These are phyloP conservation scores for Citrus trifoliata DNA, from an alignment of 345 rosid species.

Conservation along the genomic window DNA sequence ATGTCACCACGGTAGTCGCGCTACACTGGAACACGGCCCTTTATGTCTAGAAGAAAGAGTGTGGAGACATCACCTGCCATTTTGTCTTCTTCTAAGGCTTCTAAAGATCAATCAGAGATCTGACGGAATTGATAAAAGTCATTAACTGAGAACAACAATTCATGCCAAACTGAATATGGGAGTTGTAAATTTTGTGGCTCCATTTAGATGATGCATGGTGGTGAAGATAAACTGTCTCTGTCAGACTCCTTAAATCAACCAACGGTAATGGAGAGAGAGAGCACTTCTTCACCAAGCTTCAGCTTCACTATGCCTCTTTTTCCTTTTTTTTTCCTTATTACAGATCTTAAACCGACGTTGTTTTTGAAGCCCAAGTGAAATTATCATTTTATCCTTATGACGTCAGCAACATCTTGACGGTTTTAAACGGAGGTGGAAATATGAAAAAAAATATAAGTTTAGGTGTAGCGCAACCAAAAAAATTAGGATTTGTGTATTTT, in stretches of 20 bases:
- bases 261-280: not conserved
- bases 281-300: too few relatives aligned
- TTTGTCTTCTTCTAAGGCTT: conserved; percentile 5
- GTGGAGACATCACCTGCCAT: conserved; percentile 98
- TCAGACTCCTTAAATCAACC: not conserved
- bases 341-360: too few relatives aligned
- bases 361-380: too few relatives aligned
- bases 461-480: too few relatives aligned
- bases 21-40: conserved; percentile 95
- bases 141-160: conserved; percentile 7
- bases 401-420: too few relatives aligned
- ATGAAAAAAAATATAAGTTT: too few relatives aligned
- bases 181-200: not conserved
- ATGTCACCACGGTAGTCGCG: conserved; percentile 97
- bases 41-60: conserved; percentile 84
- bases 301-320: too few relatives aligned
- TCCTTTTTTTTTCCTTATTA: too few relatives aligned
- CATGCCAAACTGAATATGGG: not conserved
- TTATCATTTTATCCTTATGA: too few relatives aligned
- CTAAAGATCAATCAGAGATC: conserved; percentile 20
- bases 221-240: not conserved
- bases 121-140: not conserved
- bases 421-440: too few relatives aligned
- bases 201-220: not conserved
- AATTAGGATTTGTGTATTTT: too few relatives aligned